phyloP scores from a whole-genome alignment of 1,139 yeast genomes.

The Lizanozyma gosingica region DNA sequence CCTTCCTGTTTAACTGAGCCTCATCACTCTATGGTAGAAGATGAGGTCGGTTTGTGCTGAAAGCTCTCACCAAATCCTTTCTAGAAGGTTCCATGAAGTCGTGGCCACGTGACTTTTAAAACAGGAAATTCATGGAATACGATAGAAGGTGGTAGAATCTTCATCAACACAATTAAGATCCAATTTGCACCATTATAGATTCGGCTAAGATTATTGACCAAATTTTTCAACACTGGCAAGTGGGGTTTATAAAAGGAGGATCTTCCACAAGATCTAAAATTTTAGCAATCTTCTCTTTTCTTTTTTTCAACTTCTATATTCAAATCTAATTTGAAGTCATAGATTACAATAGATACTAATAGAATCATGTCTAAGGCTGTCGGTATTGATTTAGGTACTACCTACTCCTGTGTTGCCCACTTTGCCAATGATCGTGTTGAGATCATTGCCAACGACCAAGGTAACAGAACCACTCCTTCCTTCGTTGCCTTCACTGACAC shows the following conservation, averaged over 20 bases:
- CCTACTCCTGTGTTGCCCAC: conserved; percentile 78
- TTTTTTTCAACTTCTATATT: neutral
- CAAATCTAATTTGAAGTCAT: no score
- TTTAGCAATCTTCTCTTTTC: neutral
- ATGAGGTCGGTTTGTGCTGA: neutral
- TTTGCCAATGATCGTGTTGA: conserved; percentile 65
- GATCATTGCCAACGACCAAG: conserved; percentile 64
- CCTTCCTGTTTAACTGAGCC: no score
- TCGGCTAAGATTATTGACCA: conserved; percentile 1
- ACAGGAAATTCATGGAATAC: neutral
- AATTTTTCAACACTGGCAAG: neutral
- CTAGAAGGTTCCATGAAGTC: neutral
- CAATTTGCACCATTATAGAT: neutral
- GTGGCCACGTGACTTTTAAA: neutral
- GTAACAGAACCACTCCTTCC: conserved; percentile 66
- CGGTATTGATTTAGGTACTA: conserved; percentile 82
- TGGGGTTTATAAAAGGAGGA: neutral
- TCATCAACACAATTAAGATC: neutral
- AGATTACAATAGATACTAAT: neutral
- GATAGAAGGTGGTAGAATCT: neutral
- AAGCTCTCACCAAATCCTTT: neutral
- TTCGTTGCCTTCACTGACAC: conserved; percentile 62
- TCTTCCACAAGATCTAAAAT: conserved; percentile 1
- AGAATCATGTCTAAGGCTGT: conserved; percentile 53
- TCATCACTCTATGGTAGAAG: no score